These are phyloP conservation scores for Nigrograna mackinnonii DNA, from an alignment of 2,329 filamentous ascomycete genomes.

Conservation along the genomic window DNA sequence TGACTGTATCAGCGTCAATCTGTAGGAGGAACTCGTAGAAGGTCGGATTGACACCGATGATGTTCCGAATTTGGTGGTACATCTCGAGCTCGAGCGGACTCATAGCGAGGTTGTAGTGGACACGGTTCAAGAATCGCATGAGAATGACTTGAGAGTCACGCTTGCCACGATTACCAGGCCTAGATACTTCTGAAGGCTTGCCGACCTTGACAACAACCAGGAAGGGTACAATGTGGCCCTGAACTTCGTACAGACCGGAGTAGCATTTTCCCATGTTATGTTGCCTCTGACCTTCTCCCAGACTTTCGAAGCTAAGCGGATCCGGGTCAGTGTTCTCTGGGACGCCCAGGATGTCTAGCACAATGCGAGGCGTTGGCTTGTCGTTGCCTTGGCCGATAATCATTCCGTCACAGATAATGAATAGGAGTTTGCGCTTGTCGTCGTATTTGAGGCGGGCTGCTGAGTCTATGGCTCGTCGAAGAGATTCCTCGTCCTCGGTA, in stretches of 20 bases:
- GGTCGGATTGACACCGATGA: slow-evolving; percentile 96
- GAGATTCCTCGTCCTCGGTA: slow-evolving; percentile 96
- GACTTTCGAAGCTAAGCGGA: slow-evolving; percentile 92
- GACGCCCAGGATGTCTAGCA: slow-evolving; percentile 95
- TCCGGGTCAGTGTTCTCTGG: slow-evolving; percentile 93
- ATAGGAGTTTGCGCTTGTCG: slow-evolving; percentile 93
- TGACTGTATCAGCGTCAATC: slow-evolving; percentile 96
- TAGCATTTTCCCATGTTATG: slow-evolving; percentile 99
- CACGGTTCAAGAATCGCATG: slow-evolving; percentile 98
- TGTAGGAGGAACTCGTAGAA: slow-evolving; percentile 98
- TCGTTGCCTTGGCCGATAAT: slow-evolving; percentile 99
- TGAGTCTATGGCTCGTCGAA: slow-evolving; percentile 96
- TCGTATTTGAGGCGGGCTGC: slow-evolving; percentile 95
- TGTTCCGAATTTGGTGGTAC: slow-evolving; percentile 98
- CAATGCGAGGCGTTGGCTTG: slow-evolving; percentile 90
- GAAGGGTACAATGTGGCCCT: slow-evolving; percentile 98
- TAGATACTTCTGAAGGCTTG: slow-evolving; percentile 73
- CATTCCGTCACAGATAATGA: slow-evolving; percentile 97
- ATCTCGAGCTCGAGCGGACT: slow-evolving; percentile 96
- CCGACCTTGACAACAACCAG: slow-evolving; percentile 96
- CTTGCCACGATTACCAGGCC: slow-evolving; percentile 94
- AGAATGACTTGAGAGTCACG: slow-evolving; percentile 98
- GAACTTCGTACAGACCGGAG: slow-evolving; percentile 95
- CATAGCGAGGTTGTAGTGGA: slow-evolving; percentile 97
- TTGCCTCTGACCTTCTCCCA: slow-evolving; percentile 94